Evolutionary conservation across 164 flowering plant species (phyloP).

Genomic region (Chloranthus sessilifolius): DNA sequence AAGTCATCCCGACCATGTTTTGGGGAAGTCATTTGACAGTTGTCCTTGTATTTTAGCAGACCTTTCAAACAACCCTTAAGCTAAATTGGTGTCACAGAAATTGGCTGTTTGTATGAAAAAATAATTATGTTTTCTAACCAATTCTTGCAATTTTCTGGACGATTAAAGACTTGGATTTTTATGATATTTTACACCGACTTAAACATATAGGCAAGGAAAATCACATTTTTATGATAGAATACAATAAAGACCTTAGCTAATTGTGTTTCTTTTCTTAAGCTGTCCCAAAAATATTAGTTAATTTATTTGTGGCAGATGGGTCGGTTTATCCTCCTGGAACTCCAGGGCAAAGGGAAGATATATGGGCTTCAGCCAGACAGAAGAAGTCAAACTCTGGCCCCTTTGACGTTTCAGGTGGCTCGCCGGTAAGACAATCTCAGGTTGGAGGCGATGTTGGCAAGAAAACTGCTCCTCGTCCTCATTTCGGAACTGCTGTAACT

Average conservation of each 20-base stretch:
- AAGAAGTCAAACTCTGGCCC: constrained; percentile 59
- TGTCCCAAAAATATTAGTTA: constrained; percentile 43
- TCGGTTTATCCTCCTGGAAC: constrained; percentile 71
- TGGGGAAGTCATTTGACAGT: too few species aligned
- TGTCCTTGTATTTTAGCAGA: too few species aligned
- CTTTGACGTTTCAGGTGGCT: constrained; percentile 59
- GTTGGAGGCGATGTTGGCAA: constrained; percentile 39
- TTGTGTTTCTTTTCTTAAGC: constrained; percentile 10
- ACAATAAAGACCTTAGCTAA: constrained; percentile 14
- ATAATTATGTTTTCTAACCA: too few species aligned
- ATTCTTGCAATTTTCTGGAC: too few species aligned
- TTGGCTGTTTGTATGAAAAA: too few species aligned
- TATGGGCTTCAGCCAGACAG: constrained; percentile 71
- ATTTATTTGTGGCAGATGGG: constrained; percentile 84
- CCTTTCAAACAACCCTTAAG: too few species aligned
- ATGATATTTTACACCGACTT: too few species aligned
- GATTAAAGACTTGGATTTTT: too few species aligned
- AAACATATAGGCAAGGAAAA: too few species aligned
- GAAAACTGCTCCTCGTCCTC: constrained; percentile 39
- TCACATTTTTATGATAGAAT: too few species aligned
- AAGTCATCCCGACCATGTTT: too few species aligned
- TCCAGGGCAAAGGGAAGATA: constrained; percentile 89
- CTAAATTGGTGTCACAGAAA: too few species aligned
- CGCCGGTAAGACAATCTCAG: constrained; percentile 53
- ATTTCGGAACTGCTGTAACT: constrained; percentile 44